A percentile compares a stretch with the other conserved stretches of the same genome.
phyloP scores from a whole-genome alignment of 169 alveolate species.

The Perkinsus olseni region DNA sequence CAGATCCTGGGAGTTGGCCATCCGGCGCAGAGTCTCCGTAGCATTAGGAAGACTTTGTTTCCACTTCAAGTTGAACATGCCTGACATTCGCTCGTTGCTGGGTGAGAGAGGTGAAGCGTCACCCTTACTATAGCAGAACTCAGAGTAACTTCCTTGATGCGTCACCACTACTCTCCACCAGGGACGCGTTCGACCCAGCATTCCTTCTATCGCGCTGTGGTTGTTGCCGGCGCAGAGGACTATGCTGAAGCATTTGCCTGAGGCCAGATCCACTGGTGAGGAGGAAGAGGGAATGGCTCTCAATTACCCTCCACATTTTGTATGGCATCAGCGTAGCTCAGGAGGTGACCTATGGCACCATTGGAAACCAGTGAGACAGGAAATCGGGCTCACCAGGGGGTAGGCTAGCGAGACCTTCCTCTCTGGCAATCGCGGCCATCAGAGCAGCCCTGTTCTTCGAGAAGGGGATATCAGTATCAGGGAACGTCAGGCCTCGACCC shows the following conservation, averaged over 20 bases:
- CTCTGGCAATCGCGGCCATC: background rate
- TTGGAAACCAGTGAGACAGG: background rate
- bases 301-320: background rate
- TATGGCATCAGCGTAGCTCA: background rate
- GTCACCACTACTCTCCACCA: background rate
- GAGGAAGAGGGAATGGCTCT: background rate
- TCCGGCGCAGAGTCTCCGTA: background rate
- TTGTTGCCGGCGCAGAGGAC: background rate
- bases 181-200: background rate
- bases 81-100: background rate
- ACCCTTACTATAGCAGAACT: background rate
- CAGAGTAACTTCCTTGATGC: background rate
- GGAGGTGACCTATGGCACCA: background rate
- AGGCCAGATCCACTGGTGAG: background rate
- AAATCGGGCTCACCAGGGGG: background rate
- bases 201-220: background rate
- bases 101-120: background rate
- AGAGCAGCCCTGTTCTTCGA: background rate
- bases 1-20: background rate
- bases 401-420: background rate
- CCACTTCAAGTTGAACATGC: background rate
- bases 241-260: background rate
- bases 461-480: background rate
- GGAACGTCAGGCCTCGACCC: background rate
- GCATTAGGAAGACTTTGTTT: background rate